Percentiles rank a stretch among this genome's conserved stretches.
Conservation (phyloP, 192 early-diverging fungal species). For the Coemansia umbellata region DNA sequence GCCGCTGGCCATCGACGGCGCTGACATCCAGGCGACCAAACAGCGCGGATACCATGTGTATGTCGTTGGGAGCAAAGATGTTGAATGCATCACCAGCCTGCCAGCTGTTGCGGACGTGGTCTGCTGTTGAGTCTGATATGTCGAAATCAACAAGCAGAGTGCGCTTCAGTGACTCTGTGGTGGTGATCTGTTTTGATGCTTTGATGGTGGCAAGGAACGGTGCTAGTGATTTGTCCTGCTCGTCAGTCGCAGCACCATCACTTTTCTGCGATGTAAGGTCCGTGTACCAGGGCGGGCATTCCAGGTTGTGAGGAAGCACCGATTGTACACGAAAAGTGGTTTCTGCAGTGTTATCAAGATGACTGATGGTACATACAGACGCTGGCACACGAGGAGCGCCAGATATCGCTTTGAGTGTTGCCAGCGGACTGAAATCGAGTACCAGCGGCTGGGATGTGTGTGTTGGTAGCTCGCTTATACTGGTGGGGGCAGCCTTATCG, state of each 20-base stretch:
- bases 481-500: not conserved
- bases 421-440: slow-evolving; percentile 37
- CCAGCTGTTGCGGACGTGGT: slow-evolving; percentile 6
- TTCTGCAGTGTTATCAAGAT: not conserved
- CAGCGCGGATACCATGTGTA: slow-evolving; percentile 62
- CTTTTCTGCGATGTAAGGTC: no score
- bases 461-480: not conserved
- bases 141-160: slow-evolving; percentile 61
- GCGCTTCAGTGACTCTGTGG: slow-evolving; percentile 67
- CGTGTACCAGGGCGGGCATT: slow-evolving; percentile 33
- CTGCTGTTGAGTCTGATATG: slow-evolving; percentile 22
- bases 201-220: slow-evolving; percentile 55
- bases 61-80: slow-evolving; percentile 80
- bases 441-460: slow-evolving; percentile 31
- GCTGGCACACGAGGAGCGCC: slow-evolving; percentile 31
- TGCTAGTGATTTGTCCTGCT: slow-evolving; percentile 3
- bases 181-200: slow-evolving; percentile 58
- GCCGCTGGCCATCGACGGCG: slow-evolving; percentile 20
- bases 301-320: not conserved
- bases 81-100: slow-evolving; percentile 74
- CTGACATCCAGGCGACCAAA: slow-evolving; percentile 57
- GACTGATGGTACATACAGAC: slow-evolving; percentile 6
- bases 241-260: not conserved
- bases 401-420: slow-evolving; percentile 27
- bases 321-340: no score